Evolutionary conservation across 345 rosid species (phyloP), one percentile per base, ranked within the genome.

Genomic region (Pugionium cornutum): DNA sequence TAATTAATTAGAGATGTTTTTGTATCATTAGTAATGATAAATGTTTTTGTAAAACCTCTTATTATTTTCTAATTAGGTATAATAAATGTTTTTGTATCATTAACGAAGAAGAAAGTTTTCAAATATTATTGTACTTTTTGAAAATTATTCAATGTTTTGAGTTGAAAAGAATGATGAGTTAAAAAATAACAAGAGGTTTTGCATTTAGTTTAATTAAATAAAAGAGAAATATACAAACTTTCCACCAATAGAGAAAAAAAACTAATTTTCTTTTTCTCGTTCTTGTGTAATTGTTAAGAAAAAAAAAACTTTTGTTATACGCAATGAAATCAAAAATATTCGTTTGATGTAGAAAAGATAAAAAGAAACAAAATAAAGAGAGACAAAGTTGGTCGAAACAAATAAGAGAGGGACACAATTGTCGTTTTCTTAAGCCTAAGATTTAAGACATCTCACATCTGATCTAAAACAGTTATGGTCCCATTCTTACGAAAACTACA

Each of bases 371-470:
- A 62, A 39, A 39, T 6, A 62, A 45, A 63, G 58, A 63, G 35
- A 30, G 74, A 53, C 54, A 52, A 1, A 70, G 47, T 53, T 58
- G 66, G 67, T 69, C 67, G 60, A 35, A 43, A 44, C 45, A 50
- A 29, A 50, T 45, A 44, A 52, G 34, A 44, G 18, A 36, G 48
- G 37, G 32, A 48, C 58, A 40, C 0, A 48, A 28, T 56, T 71
- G 75, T 64, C 69, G 70, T 56, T 63, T 30, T 39, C 65, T 64
- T 48, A 55, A 56, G 55, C 59, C 59, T 27, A 41, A 48, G 59
- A 57, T 72, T 53, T 56, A 72, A 64, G 76, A 57, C 76, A 64
- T 57, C 50, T 70, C 68, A 62, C 65, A 58, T 68, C 58, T 49
- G 2, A 58, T 68, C 58, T 49, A 1, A 51, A 52, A 43, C 51